Percentiles rank a stretch among this genome's conserved stretches.
Evolutionary conservation across 1,284 basidiomycete genomes (phyloP).

Genomic region (Melampsora americana): DNA sequence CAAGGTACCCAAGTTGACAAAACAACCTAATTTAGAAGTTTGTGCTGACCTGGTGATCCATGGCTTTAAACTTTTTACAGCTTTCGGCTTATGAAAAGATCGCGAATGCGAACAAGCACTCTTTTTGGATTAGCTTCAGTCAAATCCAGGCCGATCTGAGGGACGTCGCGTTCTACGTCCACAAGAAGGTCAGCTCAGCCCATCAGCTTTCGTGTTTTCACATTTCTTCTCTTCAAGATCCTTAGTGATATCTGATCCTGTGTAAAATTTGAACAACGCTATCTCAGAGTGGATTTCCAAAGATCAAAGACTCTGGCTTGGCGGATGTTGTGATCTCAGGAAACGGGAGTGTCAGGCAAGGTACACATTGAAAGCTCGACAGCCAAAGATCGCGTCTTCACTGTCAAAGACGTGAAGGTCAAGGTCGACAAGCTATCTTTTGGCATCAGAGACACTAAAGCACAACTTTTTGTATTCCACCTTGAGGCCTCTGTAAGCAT

Average conservation of each 20-base stretch:
- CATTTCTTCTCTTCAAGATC: not conserved
- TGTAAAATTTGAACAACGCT: slow-evolving; percentile 47
- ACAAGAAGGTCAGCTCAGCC: slow-evolving; percentile 48
- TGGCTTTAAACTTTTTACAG: slow-evolving; percentile 53
- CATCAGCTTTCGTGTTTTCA: not conserved
- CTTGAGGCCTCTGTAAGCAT: slow-evolving; percentile 56
- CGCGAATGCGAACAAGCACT: slow-evolving; percentile 55
- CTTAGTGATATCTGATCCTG: not conserved
- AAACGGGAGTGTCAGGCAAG: slow-evolving; percentile 62
- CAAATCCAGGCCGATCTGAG: slow-evolving; percentile 94
- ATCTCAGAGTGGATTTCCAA: slow-evolving; percentile 64
- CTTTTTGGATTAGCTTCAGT: slow-evolving; percentile 50
- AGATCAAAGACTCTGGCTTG: slow-evolving; percentile 80
- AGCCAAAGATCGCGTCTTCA: slow-evolving; percentile 64
- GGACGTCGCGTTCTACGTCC: slow-evolving; percentile 76
- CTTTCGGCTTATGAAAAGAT: slow-evolving; percentile 47
- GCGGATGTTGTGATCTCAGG: slow-evolving; percentile 87
- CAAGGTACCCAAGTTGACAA: slow-evolving; percentile 60
- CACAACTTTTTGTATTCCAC: slow-evolving; percentile 88
- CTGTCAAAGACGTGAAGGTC: slow-evolving; percentile 71
- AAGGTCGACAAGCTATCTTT: slow-evolving; percentile 83
- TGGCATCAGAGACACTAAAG: slow-evolving; percentile 81
- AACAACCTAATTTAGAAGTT: slow-evolving; percentile 49
- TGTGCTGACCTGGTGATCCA: not conserved
- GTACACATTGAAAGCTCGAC: slow-evolving; percentile 56